Percentiles rank a stretch among this genome's conserved stretches.
Evolutionary conservation across 116 monocot genomes (phyloP).

Genomic region (Zostera marina): DNA sequence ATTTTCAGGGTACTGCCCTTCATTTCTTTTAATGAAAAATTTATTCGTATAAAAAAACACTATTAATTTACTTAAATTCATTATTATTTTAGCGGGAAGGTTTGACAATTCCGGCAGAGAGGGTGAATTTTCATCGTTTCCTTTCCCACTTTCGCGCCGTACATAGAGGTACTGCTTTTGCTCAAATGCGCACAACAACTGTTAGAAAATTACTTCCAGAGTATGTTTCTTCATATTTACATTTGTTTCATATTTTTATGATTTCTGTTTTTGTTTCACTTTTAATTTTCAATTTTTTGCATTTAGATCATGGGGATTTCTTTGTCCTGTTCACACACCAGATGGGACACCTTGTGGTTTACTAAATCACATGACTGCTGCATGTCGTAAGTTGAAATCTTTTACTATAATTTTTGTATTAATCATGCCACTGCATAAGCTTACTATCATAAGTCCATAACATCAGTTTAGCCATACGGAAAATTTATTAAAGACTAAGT

Average conservation of each 20-base stretch:
- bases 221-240: constrained; percentile 31
- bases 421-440: too few relatives aligned
- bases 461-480: too few relatives aligned
- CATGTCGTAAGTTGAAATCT: constrained; percentile 47
- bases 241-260: neutral
- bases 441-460: too few relatives aligned
- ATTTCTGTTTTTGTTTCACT: neutral
- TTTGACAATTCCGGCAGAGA: constrained; percentile 67
- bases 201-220: constrained; percentile 93
- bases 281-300: neutral
- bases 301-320: constrained; percentile 90
- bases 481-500: too few relatives aligned
- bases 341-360: constrained; percentile 96
- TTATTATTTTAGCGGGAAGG: constrained; percentile 44
- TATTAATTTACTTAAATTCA: neutral
- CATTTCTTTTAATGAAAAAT: too few relatives aligned
- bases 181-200: constrained; percentile 76
- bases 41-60: too few relatives aligned
- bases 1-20: too few relatives aligned
- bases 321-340: constrained; percentile 95
- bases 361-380: constrained; percentile 81
- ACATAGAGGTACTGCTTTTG: constrained; percentile 85
- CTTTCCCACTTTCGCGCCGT: constrained; percentile 86
- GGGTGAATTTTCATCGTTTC: constrained; percentile 72
- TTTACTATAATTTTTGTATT: neutral